Conservation (phyloP, 2,329 filamentous ascomycete species). For the Fusarium transvaalense region DNA sequence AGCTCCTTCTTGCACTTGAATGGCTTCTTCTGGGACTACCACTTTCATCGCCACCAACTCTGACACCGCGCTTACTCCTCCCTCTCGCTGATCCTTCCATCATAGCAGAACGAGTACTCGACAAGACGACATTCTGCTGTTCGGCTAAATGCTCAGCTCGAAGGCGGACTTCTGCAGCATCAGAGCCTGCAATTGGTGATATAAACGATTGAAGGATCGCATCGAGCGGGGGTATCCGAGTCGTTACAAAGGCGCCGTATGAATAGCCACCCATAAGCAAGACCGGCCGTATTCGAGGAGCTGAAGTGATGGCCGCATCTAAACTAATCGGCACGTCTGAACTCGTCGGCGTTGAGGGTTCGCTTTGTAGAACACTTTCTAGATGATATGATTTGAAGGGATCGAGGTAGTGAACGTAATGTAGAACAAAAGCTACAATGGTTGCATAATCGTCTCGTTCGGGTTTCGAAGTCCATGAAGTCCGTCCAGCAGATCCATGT, state of each 20-base stretch:
- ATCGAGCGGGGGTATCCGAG: constrained; percentile 73
- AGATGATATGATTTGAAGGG: constrained; percentile 49
- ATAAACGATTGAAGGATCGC: constrained; percentile 72
- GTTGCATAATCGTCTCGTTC: constrained; percentile 87
- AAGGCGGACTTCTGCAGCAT: constrained; percentile 76
- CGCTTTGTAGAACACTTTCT: constrained; percentile 16
- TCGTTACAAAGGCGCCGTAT: constrained; percentile 87
- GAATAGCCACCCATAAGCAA: constrained; percentile 85
- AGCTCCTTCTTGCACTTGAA: constrained; percentile 53
- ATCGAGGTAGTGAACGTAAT: constrained; percentile 75
- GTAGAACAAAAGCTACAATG: constrained; percentile 81
- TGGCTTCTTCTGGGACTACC: constrained; percentile 56
- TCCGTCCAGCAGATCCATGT: constrained; percentile 77
- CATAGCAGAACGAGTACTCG: constrained; percentile 52
- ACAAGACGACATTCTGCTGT: constrained; percentile 67
- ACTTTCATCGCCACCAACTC: constrained; percentile 64
- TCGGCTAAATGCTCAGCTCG: constrained; percentile 76
- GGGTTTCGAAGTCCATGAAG: constrained; percentile 87
- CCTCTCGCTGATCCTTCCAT: constrained; percentile 45
- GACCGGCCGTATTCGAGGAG: constrained; percentile 45
- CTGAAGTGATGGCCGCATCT: neutral
- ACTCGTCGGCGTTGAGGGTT: constrained; percentile 14
- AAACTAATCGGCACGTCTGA: constrained; percentile 1
- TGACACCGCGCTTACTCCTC: constrained; percentile 56
- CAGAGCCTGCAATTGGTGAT: constrained; percentile 64